Evolutionary conservation across 1,284 basidiomycete species (phyloP), one percentile per base, ranked within the genome.

Genomic region (Irpex sp.): DNA sequence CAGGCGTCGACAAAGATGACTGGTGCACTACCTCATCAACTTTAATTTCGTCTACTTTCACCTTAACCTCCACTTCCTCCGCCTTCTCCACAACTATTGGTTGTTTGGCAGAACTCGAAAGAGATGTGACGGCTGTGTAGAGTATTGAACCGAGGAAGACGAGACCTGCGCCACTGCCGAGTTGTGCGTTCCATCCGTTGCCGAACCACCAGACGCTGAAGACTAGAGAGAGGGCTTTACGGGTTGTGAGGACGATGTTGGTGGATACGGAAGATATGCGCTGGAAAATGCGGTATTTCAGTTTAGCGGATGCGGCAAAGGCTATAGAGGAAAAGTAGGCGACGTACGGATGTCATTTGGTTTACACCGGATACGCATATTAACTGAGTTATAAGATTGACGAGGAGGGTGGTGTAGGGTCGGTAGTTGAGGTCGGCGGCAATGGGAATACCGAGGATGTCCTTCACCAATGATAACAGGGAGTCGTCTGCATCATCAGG

Each of bases 321-420:
- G 21, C n/a, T 58, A 26, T 39, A 58, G 47, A 19, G 13, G 33
- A 36, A 36, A 50, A n/a, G 26, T 9, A 59, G 21, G 39, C 21
- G n/a, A 81, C 87, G 31, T 65, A 90, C 88, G 57, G 89, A 88
- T 46, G 92, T 90, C 39, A 96, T 78, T 63, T 86, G 83, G 72
- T 95, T 96, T 33, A 95, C 94, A 9, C 93, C 93, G 1, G 90
- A 87, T 11, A 95, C 90, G 70, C 94, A 97, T n/a, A 93, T 74
- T 1, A 92, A 84, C 70, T 96, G 94, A 1, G 93, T 89, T 15
- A 89, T 65, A 8, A 95, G 83, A 71, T 95, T 95, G 19, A 82
- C 77, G 0, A 73, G 79, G n/a, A 95, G 78, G 35, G 87, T 77
- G 39, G 82, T 61, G 70, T 85, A 85, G 2, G 85, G 78, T 13